phyloP scores from a whole-genome alignment of 2,329 filamentous ascomycete genomes.

The Colletotrichum paranaense region DNA sequence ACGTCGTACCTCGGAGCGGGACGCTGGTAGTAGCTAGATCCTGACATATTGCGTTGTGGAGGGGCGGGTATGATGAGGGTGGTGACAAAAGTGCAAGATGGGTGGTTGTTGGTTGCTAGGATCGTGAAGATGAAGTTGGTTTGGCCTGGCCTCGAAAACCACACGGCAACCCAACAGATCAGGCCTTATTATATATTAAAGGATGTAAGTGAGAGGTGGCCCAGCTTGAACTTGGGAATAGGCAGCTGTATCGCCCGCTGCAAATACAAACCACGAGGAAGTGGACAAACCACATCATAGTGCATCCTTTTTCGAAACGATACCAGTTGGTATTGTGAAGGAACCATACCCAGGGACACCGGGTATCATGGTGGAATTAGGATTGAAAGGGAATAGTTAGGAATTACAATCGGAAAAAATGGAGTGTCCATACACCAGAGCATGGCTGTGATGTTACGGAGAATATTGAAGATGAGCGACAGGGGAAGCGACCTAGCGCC shows the following conservation, averaged over 20 bases:
- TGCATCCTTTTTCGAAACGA: background rate
- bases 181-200: background rate
- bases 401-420: background rate
- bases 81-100: background rate
- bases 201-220: background rate
- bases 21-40: constrained; percentile 1
- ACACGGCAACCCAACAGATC: background rate
- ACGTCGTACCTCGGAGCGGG: constrained; percentile 15
- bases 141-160: background rate
- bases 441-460: background rate
- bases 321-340: background rate
- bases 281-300: background rate
- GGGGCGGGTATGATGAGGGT: background rate
- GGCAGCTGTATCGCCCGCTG: background rate
- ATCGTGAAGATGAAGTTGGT: background rate
- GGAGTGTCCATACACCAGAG: background rate
- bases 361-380: background rate
- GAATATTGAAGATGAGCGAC: background rate
- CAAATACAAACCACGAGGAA: background rate
- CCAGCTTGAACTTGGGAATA: background rate
- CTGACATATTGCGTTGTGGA: constrained; percentile 13
- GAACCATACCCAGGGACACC: too few species aligned
- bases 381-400: background rate
- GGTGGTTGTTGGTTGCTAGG: background rate
- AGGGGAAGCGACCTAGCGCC: background rate